phyloP scores from a whole-genome alignment of 805 yeast species.

The Candida sithepensis region DNA sequence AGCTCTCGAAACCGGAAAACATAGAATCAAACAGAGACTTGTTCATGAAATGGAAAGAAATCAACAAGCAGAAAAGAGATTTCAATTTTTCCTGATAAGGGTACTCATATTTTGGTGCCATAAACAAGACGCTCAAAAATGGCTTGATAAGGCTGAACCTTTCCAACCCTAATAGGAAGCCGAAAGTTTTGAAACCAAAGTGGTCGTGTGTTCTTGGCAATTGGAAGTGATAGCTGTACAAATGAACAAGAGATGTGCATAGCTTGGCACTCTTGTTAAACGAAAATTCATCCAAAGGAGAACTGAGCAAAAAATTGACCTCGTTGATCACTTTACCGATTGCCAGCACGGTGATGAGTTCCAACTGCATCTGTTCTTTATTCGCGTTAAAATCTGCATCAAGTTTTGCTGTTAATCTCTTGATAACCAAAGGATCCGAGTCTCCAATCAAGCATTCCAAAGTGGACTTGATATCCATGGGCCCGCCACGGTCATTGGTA shows the following conservation, averaged over 20 bases:
- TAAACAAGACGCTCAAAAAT: conserved; percentile 9
- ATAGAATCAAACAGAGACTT: conserved; percentile 14
- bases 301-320: conserved; percentile 8
- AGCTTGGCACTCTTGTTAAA: conserved; percentile 13
- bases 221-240: conserved; percentile 27
- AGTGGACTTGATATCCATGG: conserved; percentile 2
- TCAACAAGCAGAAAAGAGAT: conserved; percentile 16
- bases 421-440: conserved; percentile 3
- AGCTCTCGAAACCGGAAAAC: conserved; percentile 5
- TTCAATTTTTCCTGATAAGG: conserved; percentile 20
- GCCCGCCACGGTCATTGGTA: conserved; percentile 2
- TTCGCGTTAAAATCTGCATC: conserved; percentile 3
- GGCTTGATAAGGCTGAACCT: conserved; percentile 9
- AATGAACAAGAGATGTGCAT: conserved; percentile 15
- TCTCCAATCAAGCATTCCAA: conserved; percentile 8
- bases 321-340: conserved; percentile 18
- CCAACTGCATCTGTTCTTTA: conserved; percentile 18
- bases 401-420: conserved; percentile 1
- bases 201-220: conserved; percentile 19
- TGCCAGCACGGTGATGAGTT: conserved; percentile 24
- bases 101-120: conserved; percentile 15
- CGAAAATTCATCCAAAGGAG: conserved; percentile 10
- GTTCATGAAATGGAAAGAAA: conserved; percentile 21
- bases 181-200: conserved; percentile 28
- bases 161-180: conserved; percentile 13